Evolutionary conservation across 495 filamentous ascomycete species (phyloP).

Genomic region (Pyrenula massariospora): DNA sequence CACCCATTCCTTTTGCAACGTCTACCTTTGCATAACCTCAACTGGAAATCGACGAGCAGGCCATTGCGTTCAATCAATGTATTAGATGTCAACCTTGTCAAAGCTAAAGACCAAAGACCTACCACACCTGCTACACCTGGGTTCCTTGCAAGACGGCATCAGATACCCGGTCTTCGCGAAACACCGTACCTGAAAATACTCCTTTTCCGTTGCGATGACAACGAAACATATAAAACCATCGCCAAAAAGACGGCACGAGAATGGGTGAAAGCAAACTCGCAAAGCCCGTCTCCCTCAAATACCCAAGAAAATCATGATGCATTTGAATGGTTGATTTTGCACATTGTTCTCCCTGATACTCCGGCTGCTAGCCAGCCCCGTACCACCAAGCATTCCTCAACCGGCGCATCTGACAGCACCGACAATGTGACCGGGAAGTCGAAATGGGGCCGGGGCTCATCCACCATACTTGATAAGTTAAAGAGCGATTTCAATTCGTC

Average conservation of each 20-base stretch:
- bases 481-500: constrained; percentile 84
- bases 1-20: constrained; percentile 62
- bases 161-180: constrained; percentile 86
- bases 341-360: constrained; percentile 77
- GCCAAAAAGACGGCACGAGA: constrained; percentile 71
- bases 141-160: constrained; percentile 65
- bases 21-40: constrained; percentile 81
- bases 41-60: constrained; percentile 90
- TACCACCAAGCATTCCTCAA: constrained; percentile 6
- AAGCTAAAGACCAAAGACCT: constrained; percentile 23
- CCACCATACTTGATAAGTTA: constrained; percentile 79
- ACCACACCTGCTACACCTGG: constrained; percentile 9
- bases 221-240: constrained; percentile 76
- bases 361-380: constrained; percentile 60
- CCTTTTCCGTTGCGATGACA: constrained; percentile 84
- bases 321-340: constrained; percentile 91
- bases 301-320: constrained; percentile 80
- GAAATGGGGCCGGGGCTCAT: constrained; percentile 69
- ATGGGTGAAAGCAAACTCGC: constrained; percentile 75
- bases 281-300: constrained; percentile 25
- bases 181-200: constrained; percentile 92
- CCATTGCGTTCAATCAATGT: constrained; percentile 86
- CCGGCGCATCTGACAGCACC: constrained; percentile 11
- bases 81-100: constrained; percentile 77
- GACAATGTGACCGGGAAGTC: constrained; percentile 36